phyloP scores from a whole-genome alignment of 2,329 filamentous ascomycete species.

The Stemphylium lycopersici region DNA sequence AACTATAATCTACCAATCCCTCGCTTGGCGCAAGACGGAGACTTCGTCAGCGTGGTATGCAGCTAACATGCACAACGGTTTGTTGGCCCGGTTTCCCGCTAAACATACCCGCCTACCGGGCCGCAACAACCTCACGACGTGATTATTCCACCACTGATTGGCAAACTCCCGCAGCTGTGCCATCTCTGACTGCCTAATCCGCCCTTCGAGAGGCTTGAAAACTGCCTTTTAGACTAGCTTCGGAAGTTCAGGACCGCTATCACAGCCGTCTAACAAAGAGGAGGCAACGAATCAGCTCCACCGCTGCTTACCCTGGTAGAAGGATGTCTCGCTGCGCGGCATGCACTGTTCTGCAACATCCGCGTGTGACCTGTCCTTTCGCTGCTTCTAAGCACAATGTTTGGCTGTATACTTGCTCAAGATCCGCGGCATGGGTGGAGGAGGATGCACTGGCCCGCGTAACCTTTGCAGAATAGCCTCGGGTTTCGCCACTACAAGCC shows the following conservation, averaged over 20 bases:
- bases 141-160: conserved; percentile 46
- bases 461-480: conserved; percentile 22
- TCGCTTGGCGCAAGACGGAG: conserved; percentile 27
- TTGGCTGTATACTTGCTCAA: conserved; percentile 17
- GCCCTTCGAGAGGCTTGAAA: conserved; percentile 18
- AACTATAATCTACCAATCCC: conserved; percentile 23
- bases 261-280: conserved; percentile 26
- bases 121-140: conserved; percentile 30
- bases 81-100: conserved; percentile 38
- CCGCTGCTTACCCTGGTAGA: conserved; percentile 26
- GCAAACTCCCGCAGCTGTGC: conserved; percentile 2
- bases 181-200: conserved; percentile 25
- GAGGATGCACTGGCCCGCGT: conserved; percentile 19
- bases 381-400: conserved; percentile 27
- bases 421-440: conserved; percentile 14
- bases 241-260: conserved; percentile 45
- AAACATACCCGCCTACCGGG: conserved; percentile 37
- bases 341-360: conserved; percentile 29
- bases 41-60: conserved; percentile 31
- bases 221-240: conserved; percentile 34
- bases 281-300: conserved; percentile 33
- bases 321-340: conserved; percentile 21
- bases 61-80: conserved; percentile 24
- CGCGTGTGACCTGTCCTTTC: conserved; percentile 27
- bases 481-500: conserved; percentile 38